phyloP scores from a whole-genome alignment of 495 filamentous ascomycete species.

The Penicillium simplicissimum region DNA sequence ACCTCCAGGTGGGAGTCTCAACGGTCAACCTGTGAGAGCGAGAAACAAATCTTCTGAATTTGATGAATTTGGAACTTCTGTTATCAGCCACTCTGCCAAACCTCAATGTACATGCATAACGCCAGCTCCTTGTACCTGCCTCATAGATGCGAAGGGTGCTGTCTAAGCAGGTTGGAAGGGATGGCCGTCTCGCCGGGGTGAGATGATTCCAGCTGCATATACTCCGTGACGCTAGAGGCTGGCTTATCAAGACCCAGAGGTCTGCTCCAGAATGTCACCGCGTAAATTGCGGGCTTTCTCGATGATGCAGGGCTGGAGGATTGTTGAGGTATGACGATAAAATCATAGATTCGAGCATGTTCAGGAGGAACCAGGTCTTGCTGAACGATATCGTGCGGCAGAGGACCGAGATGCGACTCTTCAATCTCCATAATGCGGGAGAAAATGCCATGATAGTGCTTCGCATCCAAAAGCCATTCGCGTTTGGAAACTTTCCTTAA shows the following conservation, averaged over 20 bases:
- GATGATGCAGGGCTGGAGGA: neutral
- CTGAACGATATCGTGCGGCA: neutral
- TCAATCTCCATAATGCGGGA: constrained; percentile 21
- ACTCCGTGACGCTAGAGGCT: constrained; percentile 6
- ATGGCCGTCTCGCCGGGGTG: neutral
- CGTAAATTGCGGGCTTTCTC: neutral
- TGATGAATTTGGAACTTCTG: too few species aligned
- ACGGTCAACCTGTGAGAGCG: too few species aligned
- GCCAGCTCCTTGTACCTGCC: too few species aligned
- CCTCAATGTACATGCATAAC: too few species aligned
- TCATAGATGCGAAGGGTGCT: neutral
- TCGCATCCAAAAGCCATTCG: constrained; percentile 13
- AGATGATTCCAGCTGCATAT: neutral
- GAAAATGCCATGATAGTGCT: constrained; percentile 18
- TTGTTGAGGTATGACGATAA: neutral
- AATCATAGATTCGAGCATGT: constrained; percentile 18
- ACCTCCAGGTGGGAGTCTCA: too few species aligned
- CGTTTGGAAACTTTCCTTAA: constrained; percentile 10
- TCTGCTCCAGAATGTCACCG: constrained; percentile 10
- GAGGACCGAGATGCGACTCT: constrained; percentile 4
- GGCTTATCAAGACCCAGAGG: constrained; percentile 7
- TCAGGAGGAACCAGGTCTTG: constrained; percentile 12
- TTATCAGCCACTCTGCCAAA: too few species aligned
- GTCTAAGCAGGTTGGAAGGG: neutral
- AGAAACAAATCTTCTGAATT: too few species aligned